Base-by-base conservation (phyloP, 129 eudicot species). In the Chrysanthemum lavandulifolium region DNA sequence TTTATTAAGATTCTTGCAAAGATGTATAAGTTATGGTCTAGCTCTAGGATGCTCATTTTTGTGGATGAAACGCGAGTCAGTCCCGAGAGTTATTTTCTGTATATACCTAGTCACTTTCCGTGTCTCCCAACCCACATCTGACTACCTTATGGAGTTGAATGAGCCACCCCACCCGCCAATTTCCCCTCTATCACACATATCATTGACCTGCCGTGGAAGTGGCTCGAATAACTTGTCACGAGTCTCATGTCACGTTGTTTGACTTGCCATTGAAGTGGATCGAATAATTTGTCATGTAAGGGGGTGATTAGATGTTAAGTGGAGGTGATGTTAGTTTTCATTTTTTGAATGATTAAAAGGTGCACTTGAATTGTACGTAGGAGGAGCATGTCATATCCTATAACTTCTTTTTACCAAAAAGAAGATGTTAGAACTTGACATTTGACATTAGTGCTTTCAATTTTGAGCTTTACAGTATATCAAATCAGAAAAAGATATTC, bases 301-400 rank as follows among this genome's bases (percentile, higher is more conserved):
- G 2, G 10, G 47, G 25, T 27, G 77, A 61, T 48, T 14, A 48
- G 69, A 61, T 48, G 49, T 51, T 14, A 53, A 73, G 60, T 73
- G 57, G 69, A 31, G 61, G 14, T 62, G 33, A 48, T 13, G 1
- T 60, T 12, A 19, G 27, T 53, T 33, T 53, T 63, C 77, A 54
- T 14, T 4, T 23, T 55, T 62, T 61, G 69, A 78, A 78, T 78
- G 72, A 78, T 71, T 54, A 66, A 71, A 61, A 33, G 71, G 36
- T 71, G 71, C 81, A 70, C 72, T 78, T 78, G 53, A 71, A 78
- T 31, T 65, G 77, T 71, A 78, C 82, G 77, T 71, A 78, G 60
- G 77, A 62, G 81, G 77, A 62, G 81, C 73, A 78, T 71, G 72
- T 59, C 77, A 45, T 54, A 25, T 63, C 67, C 27, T 43, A 71